These are phyloP conservation scores for Phyllostachys edulis DNA, from an alignment of 176 grass and related monocot species.

Conservation along the genomic window DNA sequence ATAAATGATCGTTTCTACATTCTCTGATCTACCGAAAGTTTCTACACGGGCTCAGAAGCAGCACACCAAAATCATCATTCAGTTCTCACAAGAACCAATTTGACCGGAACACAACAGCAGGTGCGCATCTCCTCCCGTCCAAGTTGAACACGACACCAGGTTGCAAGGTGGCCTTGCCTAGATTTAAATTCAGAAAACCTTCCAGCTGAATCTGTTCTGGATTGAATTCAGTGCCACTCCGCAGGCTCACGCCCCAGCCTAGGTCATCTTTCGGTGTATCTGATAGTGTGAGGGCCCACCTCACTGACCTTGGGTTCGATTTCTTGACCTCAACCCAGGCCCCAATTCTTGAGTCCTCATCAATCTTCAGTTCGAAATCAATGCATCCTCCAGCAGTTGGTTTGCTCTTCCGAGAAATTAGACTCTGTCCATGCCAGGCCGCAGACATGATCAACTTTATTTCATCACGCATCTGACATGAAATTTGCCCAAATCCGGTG, in stretches of 20 bases:
- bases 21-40: slow-evolving; percentile 15
- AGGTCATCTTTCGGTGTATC: slow-evolving; percentile 63
- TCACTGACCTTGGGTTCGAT: slow-evolving; percentile 36
- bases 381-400: slow-evolving; percentile 54
- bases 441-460: slow-evolving; percentile 67
- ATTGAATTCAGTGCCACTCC: slow-evolving; percentile 49
- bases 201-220: slow-evolving; percentile 51
- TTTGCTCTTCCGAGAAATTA: slow-evolving; percentile 40
- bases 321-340: slow-evolving; percentile 69
- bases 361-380: slow-evolving; percentile 53
- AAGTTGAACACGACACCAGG: slow-evolving; percentile 52
- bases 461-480: slow-evolving; percentile 46
- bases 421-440: slow-evolving; percentile 46
- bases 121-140: slow-evolving; percentile 41
- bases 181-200: slow-evolving; percentile 66
- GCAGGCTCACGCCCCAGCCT: slow-evolving; percentile 63
- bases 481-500: slow-evolving; percentile 65
- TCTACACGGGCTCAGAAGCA: not conserved
- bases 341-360: slow-evolving; percentile 77
- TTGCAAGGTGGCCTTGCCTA: slow-evolving; percentile 62
- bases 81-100: slow-evolving; percentile 64
- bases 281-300: slow-evolving; percentile 56
- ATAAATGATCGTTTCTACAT: slow-evolving; percentile 13
- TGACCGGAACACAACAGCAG: slow-evolving; percentile 53
- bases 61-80: not conserved